A percentile compares a stretch with the other conserved stretches of the same genome.
Evolutionary conservation across 2,329 filamentous ascomycete species (phyloP).

Genomic region (Neonectria neomacrospora): DNA sequence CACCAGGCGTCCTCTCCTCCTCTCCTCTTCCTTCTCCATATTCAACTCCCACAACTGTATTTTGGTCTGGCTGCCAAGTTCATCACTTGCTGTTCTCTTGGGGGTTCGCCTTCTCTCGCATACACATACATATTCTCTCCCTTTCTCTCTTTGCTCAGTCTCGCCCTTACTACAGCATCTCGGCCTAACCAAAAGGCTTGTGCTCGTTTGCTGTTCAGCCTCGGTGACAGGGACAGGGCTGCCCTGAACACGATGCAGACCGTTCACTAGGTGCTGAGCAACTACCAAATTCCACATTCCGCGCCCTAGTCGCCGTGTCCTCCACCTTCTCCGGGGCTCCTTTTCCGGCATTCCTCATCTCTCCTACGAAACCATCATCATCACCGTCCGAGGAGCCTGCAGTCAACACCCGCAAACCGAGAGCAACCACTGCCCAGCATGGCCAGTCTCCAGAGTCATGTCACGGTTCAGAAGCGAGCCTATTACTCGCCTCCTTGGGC

Average conservation of each 20-base stretch:
- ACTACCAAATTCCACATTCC: slow-evolving; percentile 13
- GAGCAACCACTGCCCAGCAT: slow-evolving; percentile 31
- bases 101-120: slow-evolving; percentile 8
- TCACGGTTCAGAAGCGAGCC: slow-evolving; percentile 66
- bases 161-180: slow-evolving; percentile 1
- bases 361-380: slow-evolving; percentile 9
- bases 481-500: slow-evolving; percentile 96
- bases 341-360: slow-evolving; percentile 11
- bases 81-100: neutral
- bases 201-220: slow-evolving; percentile 12
- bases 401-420: slow-evolving; percentile 3
- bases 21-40: slow-evolving; percentile 9
- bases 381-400: slow-evolving; percentile 13
- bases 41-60: neutral
- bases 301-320: slow-evolving; percentile 3
- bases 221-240: slow-evolving; percentile 24
- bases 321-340: slow-evolving; percentile 12
- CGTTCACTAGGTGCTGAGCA: slow-evolving; percentile 13
- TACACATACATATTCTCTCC: slow-evolving; percentile 30
- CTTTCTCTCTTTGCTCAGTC: slow-evolving; percentile 13
- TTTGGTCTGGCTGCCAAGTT: neutral
- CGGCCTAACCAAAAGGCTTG: slow-evolving; percentile 11
- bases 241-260: slow-evolving; percentile 15
- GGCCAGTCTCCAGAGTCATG: slow-evolving; percentile 52
- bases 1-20: slow-evolving; percentile 14